These are phyloP conservation scores for Alternaria metachromatica DNA, from an alignment of 2,329 filamentous ascomycete species.

Conservation along the genomic window DNA sequence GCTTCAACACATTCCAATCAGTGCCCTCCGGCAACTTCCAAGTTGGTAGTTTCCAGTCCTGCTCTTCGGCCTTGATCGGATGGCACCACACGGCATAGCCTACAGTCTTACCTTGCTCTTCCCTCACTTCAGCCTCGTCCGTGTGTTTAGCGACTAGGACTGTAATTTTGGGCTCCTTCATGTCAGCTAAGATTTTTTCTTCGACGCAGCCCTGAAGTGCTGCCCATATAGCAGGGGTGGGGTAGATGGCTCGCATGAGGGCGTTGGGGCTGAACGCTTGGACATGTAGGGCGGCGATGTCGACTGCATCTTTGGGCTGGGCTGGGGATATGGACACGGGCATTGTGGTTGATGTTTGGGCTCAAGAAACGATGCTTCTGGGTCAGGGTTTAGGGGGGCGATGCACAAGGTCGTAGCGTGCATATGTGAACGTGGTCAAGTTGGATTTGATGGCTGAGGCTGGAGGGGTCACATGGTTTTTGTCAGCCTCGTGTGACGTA, in stretches of 20 bases:
- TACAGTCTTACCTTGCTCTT: not conserved
- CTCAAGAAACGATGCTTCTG: not conserved
- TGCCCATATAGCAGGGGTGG: slow-evolving; percentile 6
- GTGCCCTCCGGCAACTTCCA: slow-evolving; percentile 11
- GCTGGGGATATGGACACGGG: not conserved
- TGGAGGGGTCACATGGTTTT: not conserved
- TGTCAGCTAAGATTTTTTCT: slow-evolving; percentile 6
- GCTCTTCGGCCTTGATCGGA: not conserved
- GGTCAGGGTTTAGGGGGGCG: not conserved
- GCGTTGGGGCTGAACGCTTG: slow-evolving; percentile 11
- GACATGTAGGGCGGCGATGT: slow-evolving; percentile 6
- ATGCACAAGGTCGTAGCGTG: not conserved
- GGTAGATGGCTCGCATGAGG: slow-evolving; percentile 14
- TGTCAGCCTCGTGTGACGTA: not conserved
- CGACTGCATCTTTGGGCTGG: not conserved
- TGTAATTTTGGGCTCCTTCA: slow-evolving; percentile 5
- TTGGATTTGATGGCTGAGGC: not conserved
- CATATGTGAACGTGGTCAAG: not conserved
- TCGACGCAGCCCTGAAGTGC: slow-evolving; percentile 6
- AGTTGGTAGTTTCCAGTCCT: not conserved
- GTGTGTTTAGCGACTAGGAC: slow-evolving; percentile 2
- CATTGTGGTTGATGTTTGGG: not conserved
- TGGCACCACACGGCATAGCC: slow-evolving; percentile 13
- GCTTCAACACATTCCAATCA: slow-evolving; percentile 7
- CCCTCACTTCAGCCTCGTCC: not conserved